Evolutionary conservation across 345 rosid species (phyloP).

Genomic region (Citrus hindsii): DNA sequence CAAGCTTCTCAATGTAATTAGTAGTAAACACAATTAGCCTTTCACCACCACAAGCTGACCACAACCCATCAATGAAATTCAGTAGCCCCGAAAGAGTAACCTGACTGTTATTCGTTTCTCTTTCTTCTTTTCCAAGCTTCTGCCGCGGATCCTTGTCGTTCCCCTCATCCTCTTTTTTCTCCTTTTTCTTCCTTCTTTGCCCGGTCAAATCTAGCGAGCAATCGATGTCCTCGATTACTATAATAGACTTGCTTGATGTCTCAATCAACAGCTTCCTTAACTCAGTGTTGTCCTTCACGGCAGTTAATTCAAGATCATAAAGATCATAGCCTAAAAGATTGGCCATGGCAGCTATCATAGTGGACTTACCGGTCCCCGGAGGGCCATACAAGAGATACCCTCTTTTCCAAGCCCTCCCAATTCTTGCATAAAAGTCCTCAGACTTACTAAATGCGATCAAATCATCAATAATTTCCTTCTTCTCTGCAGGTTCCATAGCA

Average conservation of each 20-base stretch:
- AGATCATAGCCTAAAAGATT: slow-evolving; percentile 35
- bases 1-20: slow-evolving; percentile 35
- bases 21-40: slow-evolving; percentile 37
- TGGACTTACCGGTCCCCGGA: slow-evolving; percentile 41
- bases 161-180: slow-evolving; percentile 13
- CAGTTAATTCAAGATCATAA: slow-evolving; percentile 35
- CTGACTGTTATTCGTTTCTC: slow-evolving; percentile 20
- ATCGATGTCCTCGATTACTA: slow-evolving; percentile 45
- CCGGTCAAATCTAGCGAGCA: slow-evolving; percentile 42
- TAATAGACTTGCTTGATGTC: slow-evolving; percentile 28
- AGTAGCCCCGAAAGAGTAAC: slow-evolving; percentile 40
- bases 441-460: slow-evolving; percentile 22
- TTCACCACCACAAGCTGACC: slow-evolving; percentile 42
- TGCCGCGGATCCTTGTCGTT: slow-evolving; percentile 7
- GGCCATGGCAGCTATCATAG: slow-evolving; percentile 41
- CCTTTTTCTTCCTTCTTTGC: slow-evolving; percentile 27
- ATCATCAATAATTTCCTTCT: slow-evolving; percentile 29
- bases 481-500: slow-evolving; percentile 36
- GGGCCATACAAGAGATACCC: slow-evolving; percentile 46
- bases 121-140: slow-evolving; percentile 13
- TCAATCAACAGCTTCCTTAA: slow-evolving; percentile 34
- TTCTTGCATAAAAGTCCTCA: slow-evolving; percentile 29
- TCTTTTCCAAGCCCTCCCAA: slow-evolving; percentile 45
- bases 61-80: slow-evolving; percentile 38
- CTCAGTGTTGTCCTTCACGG: slow-evolving; percentile 42